Conservation (phyloP, 2,329 filamentous ascomycete genomes). For the Botrytis porri region DNA sequence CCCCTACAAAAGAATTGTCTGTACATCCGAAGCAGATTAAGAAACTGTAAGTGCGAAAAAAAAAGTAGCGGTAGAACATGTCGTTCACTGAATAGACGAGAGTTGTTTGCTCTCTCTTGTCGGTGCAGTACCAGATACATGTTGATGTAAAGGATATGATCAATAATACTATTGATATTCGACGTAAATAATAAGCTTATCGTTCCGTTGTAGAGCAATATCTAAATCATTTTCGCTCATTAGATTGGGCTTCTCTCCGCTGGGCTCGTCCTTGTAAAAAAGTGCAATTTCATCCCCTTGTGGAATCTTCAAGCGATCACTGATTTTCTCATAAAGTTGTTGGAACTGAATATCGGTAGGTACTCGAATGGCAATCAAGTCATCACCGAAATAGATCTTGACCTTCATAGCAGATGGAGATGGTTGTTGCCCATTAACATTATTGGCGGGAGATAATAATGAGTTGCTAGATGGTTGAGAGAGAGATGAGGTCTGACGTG, state of each 20-base stretch:
- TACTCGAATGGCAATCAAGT: conserved; percentile 88
- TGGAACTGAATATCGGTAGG: conserved; percentile 74
- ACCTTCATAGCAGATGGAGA: conserved; percentile 71
- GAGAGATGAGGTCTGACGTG: conserved; percentile 37
- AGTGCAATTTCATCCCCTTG: conserved; percentile 69
- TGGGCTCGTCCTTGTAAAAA: conserved; percentile 76
- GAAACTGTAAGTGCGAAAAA: conserved; percentile 27
- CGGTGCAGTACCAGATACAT: conserved; percentile 12
- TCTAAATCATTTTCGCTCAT: conserved; percentile 79
- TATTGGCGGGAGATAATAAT: conserved; percentile 51
- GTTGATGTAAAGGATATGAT: neutral
- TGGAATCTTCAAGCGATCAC: conserved; percentile 75
- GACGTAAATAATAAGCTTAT: conserved; percentile 79
- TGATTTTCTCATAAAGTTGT: conserved; percentile 79
- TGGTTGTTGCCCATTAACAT: conserved; percentile 33
- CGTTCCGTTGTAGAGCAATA: conserved; percentile 75
- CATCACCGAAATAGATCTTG: conserved; percentile 90
- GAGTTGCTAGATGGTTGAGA: conserved; percentile 57
- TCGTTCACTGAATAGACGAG: conserved; percentile 10
- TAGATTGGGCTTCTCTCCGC: conserved; percentile 68
- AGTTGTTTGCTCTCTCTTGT: conserved; percentile 13
- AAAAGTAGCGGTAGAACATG: conserved; percentile 18
- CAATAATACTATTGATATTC: conserved; percentile 41
- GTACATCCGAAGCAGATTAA: conserved; percentile 37
- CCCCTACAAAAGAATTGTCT: conserved; percentile 27